phyloP scores from a whole-genome alignment of 2,329 filamentous ascomycete species.

The Mollisiaceae sp. region DNA sequence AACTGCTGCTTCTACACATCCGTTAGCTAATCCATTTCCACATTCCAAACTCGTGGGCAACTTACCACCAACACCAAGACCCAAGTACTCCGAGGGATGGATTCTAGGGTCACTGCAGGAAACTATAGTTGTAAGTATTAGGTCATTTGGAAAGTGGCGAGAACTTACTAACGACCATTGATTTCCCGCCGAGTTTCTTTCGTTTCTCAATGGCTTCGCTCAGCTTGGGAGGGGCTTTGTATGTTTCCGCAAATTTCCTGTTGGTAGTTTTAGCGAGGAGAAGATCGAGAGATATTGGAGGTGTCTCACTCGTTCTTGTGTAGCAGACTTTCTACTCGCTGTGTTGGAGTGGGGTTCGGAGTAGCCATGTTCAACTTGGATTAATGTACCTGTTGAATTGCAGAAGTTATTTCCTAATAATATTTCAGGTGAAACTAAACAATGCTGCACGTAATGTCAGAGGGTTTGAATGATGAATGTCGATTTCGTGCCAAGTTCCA shows the following conservation, averaged over 20 bases:
- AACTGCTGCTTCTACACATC: conserved; percentile 20
- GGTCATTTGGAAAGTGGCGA: background rate
- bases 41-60: background rate
- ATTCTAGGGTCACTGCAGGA: conserved; percentile 24
- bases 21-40: background rate
- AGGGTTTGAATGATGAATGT: background rate
- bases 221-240: conserved; percentile 18
- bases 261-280: background rate
- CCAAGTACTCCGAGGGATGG: conserved; percentile 22
- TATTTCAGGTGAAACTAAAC: background rate
- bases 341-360: background rate
- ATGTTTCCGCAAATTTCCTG: conserved; percentile 20
- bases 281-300: background rate
- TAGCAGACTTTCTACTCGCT: conserved; percentile 11
- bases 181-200: conserved; percentile 19
- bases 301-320: conserved; percentile 12
- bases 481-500: background rate
- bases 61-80: conserved; percentile 23
- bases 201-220: conserved; percentile 7
- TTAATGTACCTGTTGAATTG: background rate
- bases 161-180: conserved; percentile 19
- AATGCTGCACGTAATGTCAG: background rate
- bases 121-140: background rate
- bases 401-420: background rate
- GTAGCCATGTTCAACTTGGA: background rate